Conservation (phyloP, 202 grass and related monocot species). For the Schoenoplectus tabernaemontani region DNA sequence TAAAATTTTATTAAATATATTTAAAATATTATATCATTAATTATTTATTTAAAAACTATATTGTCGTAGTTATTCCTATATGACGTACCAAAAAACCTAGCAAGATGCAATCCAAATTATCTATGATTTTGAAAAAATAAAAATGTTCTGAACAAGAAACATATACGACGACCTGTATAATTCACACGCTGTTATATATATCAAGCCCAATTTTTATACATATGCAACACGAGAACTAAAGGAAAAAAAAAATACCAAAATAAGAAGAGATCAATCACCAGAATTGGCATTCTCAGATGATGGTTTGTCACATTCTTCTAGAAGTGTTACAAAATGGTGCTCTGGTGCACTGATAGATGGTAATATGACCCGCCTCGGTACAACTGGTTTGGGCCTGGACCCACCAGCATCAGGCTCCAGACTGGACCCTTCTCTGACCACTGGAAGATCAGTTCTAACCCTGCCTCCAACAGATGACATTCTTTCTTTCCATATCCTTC, state of each 20-base stretch:
- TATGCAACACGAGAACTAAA: not conserved
- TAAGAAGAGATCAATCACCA: not conserved
- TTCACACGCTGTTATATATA: not conserved
- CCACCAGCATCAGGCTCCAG: conserved; percentile 44
- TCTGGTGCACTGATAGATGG: conserved; percentile 63
- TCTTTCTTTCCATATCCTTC: conserved; percentile 80
- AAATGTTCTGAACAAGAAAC: not conserved
- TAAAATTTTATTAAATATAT: too few relatives aligned
- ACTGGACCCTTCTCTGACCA: conserved; percentile 60
- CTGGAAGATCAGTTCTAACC: conserved; percentile 43
- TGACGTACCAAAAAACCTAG: not conserved
- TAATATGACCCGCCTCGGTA: conserved; percentile 49
- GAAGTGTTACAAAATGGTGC: conserved; percentile 41
- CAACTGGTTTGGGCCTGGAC: conserved; percentile 24
- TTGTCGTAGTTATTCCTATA: too few relatives aligned
- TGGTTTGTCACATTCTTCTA: conserved; percentile 45
- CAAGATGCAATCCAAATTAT: not conserved
- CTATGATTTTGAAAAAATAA: not conserved
- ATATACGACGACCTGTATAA: conserved; percentile 10
- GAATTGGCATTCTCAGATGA: not conserved
- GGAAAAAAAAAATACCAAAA: not conserved
- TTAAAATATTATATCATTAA: too few relatives aligned
- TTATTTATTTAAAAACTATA: too few relatives aligned
- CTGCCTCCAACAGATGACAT: conserved; percentile 44
- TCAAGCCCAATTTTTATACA: conserved; percentile 6